Base-by-base conservation (phyloP, 257 asterid species). In the Solanum tacnaense region DNA sequence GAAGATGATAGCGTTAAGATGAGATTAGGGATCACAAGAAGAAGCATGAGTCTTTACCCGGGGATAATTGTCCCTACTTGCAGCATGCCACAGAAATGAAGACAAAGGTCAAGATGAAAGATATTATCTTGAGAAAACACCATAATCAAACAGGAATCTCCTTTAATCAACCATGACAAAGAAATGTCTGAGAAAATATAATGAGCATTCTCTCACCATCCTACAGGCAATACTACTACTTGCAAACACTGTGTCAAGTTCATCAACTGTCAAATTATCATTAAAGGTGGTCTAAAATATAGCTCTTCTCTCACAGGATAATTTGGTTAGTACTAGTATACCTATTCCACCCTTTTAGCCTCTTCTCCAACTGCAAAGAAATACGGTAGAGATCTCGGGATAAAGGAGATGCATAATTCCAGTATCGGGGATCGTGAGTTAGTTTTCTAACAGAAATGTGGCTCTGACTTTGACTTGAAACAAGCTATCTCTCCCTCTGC, bases 1-100 rank as follows among this genome's bases (percentile, higher is more conserved):
- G 16, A 49, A 89, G 89, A 85, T 38, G 60, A 49, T 87, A 49
- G 86, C 74, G 72, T 79, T 31, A 86, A 52, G 46, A 49, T 34
- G 84, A 49, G 71, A 86, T 90, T 79, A 89, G 89, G 58, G 87
- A 62, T 36, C 39, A 16, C 75, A 85, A 23, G 39, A 36, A 27
- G 60, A 67, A 20, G 68, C 27, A 46, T 27, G 85, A 16, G 16
- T 46, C 29, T 46, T 81, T 20, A 46, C 27, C 16, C 10, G 13
- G 2, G 82, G 31, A 73, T 27, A 75, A 75, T 23, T 23, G 32
- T 75, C 32, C 0, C 32, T 35, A 36, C 56, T 75, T 35, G 56
- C 83, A 75, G 56, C 83, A 36, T 75, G 56, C 56, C 56, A 36
- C 56, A 75, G 13, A 75, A 75, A 35, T 75, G 52, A 75, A 38